These are phyloP conservation scores for Elsinoe necatrix DNA, from an alignment of 2,329 filamentous ascomycete species.

Conservation along the genomic window DNA sequence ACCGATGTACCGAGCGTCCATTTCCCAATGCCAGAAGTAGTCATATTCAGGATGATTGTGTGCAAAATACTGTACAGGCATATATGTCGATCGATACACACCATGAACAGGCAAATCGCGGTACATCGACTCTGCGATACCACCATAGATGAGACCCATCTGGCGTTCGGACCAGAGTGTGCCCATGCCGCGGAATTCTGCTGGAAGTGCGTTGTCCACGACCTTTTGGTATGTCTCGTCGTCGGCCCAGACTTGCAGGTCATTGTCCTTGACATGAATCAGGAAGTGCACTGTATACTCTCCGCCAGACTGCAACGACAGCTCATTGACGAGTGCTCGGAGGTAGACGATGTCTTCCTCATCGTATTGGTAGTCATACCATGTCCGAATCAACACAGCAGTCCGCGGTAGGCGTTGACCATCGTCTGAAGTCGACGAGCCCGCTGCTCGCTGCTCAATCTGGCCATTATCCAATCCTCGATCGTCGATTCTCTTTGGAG, in stretches of 20 bases:
- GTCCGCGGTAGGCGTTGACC: constrained; percentile 49
- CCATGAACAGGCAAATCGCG: constrained; percentile 61
- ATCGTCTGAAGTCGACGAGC: constrained; percentile 7
- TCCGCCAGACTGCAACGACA: constrained; percentile 67
- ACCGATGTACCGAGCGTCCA: constrained; percentile 83
- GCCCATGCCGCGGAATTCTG: constrained; percentile 45
- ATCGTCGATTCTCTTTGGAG: constrained; percentile 22
- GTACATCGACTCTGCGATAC: constrained; percentile 42
- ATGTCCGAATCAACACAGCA: constrained; percentile 72
- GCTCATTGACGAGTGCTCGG: constrained; percentile 70
- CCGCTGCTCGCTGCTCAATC: constrained; percentile 14
- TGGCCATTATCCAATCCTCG: constrained; percentile 16
- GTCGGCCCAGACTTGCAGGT: constrained; percentile 73
- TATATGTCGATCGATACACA: constrained; percentile 65
- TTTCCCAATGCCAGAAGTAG: constrained; percentile 91
- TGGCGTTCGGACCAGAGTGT: constrained; percentile 46
- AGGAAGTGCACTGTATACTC: constrained; percentile 79
- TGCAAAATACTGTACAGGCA: constrained; percentile 92
- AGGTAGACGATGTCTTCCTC: constrained; percentile 75
- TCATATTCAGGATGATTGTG: constrained; percentile 83
- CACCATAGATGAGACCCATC: constrained; percentile 48
- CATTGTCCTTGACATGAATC: constrained; percentile 73
- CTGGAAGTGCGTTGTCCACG: constrained; percentile 40
- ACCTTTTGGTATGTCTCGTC: constrained; percentile 63
- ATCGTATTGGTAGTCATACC: constrained; percentile 70